Base-by-base conservation (phyloP, 768 basidiomycete genomes). In the Calvatia gigantea region DNA sequence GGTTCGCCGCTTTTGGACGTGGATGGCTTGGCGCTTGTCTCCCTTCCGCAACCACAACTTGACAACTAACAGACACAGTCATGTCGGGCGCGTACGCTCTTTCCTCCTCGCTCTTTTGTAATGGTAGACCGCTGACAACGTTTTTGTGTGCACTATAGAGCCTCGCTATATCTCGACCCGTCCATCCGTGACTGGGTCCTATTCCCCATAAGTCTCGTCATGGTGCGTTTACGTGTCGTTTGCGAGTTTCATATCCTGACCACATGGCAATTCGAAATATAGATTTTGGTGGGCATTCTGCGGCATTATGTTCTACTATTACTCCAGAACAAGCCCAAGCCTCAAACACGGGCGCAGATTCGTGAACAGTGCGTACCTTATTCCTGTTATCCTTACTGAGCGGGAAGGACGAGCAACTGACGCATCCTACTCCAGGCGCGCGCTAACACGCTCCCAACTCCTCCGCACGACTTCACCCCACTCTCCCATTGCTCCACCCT, bases 151-250 rank as follows among this genome's bases (percentile, higher is more conserved):
- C 51, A 43, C 23, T 60, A n/a, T 58, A 83, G 80, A 44, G 73
- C 75, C 12, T 81, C 80, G 35, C 70, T 83, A 58, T 83, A 94
- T 72, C 85, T 98, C 45, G 94, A 98, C 75, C 95, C 94, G 39
- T 91, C 94, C 72, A 98, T 98, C 69, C 85, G 94, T 63, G 93
- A 90, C 67, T 91, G 88, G 89, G 86, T 98, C 41, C 73, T 98
- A 56, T 94, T 98, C 73, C 95, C 95, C 51, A 97, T 98, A 73
- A 98, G 94, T 49, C 76, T 97, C 59, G 94, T 98, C 67, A 97
- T 97, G 94, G 95, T 92, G 60, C 64, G 83, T 73, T 58, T 51
- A 59, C 52, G 28, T 33, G 47, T 39, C 31, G 1, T 8, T 39
- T 46, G 44, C 15, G 27, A 7, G 50, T 12, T 41, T 51, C 29